Base-by-base conservation (phyloP, 2,329 filamentous ascomycete species). In the Thelonectria olida region DNA sequence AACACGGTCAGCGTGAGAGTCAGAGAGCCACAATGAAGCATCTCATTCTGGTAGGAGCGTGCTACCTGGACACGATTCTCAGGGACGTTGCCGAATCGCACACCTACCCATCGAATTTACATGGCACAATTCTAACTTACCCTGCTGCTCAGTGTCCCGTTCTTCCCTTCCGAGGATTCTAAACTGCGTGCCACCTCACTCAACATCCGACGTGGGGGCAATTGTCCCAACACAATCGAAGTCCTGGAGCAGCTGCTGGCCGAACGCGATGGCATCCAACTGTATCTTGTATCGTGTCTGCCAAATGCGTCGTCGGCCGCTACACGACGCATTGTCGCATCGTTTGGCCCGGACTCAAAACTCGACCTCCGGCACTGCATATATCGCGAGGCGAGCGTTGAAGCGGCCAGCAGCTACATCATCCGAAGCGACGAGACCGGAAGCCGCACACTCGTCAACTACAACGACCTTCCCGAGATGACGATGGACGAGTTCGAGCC, bases 51-150 rank as follows among this genome's bases (percentile, higher is more conserved):
- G 81, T 90, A 44, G 90, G 90, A 20, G 88, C 88, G 23, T 90
- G 88, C 67, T 92, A 92, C 76, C 77, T 91, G 36, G 90, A 92
- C 75, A 92, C 88, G 2, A 90, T 92, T 60, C 79, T 91, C 39
- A 88, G 82, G 88, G 84, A 79, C 75, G 84, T 75, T 51, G 47
- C 39, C 49, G 54, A 44, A 28, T 64, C 58, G 52, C 54, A 62
- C 61, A 44, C 39, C 31, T 38, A 17, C 31, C 39, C 31, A 34
- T 20, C 22, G 27, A 13, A 39, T 31, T 27, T 19, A 36, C 48
- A n/a, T 31, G 41, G 22, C 25, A 38, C 17, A 47, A 45, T 25
- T 56, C 64, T 65, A 57, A 68, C 65, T 47, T 49, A 54, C 53
- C 48, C 20, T 60, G 56, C 63, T 66, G 56, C 63, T 66, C 72